Conservation (phyloP, 306 rosid species). For the Prunus mongolica region DNA sequence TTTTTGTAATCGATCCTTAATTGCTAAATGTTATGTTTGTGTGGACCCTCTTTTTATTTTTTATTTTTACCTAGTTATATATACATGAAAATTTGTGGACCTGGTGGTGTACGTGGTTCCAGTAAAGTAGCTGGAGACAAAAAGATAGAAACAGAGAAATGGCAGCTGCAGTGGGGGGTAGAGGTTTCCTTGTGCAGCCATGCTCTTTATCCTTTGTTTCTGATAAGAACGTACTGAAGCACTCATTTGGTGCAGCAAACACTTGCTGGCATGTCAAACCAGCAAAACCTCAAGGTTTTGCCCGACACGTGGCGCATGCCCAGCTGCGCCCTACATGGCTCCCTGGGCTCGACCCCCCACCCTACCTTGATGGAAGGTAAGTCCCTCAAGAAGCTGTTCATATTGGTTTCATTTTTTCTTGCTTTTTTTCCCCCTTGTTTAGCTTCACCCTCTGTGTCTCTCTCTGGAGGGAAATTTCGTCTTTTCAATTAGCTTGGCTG, state of each 20-base stretch:
- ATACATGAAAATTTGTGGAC: slow-evolving; percentile 32
- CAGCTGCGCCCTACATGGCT: slow-evolving; percentile 87
- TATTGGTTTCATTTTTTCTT: background rate
- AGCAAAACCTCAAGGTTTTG: slow-evolving; percentile 22
- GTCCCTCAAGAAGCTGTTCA: slow-evolving; percentile 8
- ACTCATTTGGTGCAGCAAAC: slow-evolving; percentile 22
- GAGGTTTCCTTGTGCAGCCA: slow-evolving; percentile 47
- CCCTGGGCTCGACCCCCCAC: slow-evolving; percentile 89
- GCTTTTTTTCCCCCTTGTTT: background rate
- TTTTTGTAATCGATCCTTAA: background rate
- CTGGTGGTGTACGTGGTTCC: slow-evolving; percentile 1
- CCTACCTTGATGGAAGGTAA: slow-evolving; percentile 84
- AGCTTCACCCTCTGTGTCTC: background rate
- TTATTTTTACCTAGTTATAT: slow-evolving; percentile 5
- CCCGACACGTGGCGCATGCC: slow-evolving; percentile 34
- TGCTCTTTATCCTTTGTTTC: slow-evolving; percentile 28
- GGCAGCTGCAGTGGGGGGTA: slow-evolving; percentile 51
- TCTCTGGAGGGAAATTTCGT: background rate
- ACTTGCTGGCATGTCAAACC: slow-evolving; percentile 26
- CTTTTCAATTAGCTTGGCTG: slow-evolving; percentile 48
- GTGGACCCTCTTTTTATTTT: slow-evolving; percentile 39
- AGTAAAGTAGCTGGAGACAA: slow-evolving; percentile 10
- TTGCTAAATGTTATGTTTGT: background rate
- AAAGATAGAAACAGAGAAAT: slow-evolving; percentile 29
- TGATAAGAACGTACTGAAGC: slow-evolving; percentile 14